Evolutionary conservation across 2,329 filamentous ascomycete species (phyloP).

Genomic region (Emergomyces pasteurianus): DNA sequence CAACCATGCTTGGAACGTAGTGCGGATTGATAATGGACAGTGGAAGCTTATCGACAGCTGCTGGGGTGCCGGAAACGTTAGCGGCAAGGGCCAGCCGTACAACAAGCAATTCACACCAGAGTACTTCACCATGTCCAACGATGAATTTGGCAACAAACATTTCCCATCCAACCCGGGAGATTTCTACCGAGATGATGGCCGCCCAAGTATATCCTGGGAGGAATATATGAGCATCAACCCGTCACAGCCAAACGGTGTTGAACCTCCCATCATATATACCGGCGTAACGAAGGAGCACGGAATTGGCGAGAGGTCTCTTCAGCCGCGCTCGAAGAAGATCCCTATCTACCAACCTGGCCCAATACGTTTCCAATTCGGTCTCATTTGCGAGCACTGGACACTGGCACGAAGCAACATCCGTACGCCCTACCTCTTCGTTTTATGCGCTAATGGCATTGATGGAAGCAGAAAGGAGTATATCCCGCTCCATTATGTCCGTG

Average conservation of each 20-base stretch:
- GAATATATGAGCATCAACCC: conserved; percentile 62
- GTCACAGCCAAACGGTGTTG: conserved; percentile 28
- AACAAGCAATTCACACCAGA: conserved; percentile 54
- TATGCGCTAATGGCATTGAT: conserved; percentile 54
- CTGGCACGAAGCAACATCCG: conserved; percentile 53
- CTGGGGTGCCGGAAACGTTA: conserved; percentile 75
- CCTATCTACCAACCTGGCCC: conserved; percentile 44
- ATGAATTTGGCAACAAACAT: conserved; percentile 69
- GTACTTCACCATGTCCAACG: conserved; percentile 54
- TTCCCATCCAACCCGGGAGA: conserved; percentile 54
- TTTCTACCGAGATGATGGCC: conserved; percentile 65
- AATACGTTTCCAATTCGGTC: conserved; percentile 69
- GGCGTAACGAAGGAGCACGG: conserved; percentile 39
- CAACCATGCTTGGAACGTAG: conserved; percentile 86
- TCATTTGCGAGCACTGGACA: conserved; percentile 73
- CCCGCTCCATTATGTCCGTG: conserved; percentile 46
- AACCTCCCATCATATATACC: conserved; percentile 36
- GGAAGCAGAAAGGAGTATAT: conserved; percentile 57
- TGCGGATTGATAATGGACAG: conserved; percentile 69
- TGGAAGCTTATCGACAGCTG: conserved; percentile 91
- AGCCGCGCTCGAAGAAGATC: conserved; percentile 50
- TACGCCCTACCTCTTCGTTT: conserved; percentile 55
- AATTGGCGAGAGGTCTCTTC: conserved; percentile 46
- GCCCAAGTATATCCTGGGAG: conserved; percentile 55
- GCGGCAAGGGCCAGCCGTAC: conserved; percentile 45